These are phyloP conservation scores for Chlorophyllum brunneum DNA, from an alignment of 768 basidiomycete species.

Conservation along the genomic window DNA sequence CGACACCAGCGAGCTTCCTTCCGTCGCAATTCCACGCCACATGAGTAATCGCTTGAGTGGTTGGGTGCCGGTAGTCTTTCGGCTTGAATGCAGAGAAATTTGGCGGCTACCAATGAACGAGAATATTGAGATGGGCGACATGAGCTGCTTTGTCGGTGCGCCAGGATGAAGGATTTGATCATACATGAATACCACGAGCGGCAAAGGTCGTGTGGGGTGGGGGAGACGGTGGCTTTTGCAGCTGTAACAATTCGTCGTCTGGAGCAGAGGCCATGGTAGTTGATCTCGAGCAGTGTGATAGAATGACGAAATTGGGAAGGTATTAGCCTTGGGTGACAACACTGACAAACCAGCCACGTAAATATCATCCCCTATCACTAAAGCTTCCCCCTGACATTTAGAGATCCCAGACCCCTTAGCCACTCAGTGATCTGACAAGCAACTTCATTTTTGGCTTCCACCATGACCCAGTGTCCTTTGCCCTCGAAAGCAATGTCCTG, in stretches of 20 bases:
- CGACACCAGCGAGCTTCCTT: slow-evolving; percentile 75
- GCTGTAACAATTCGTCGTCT: slow-evolving; percentile 51
- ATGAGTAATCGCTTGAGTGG: slow-evolving; percentile 64
- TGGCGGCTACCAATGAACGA: slow-evolving; percentile 48
- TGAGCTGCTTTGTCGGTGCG: slow-evolving; percentile 16
- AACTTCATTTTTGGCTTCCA: slow-evolving; percentile 55
- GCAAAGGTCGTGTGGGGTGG: slow-evolving; percentile 69
- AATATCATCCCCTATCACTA: not conserved
- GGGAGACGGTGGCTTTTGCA: slow-evolving; percentile 65
- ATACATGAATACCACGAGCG: slow-evolving; percentile 72
- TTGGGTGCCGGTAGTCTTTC: slow-evolving; percentile 65
- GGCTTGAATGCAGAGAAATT: slow-evolving; percentile 80
- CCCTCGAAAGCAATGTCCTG: slow-evolving; percentile 51
- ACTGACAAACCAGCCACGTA: not conserved
- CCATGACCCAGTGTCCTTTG: slow-evolving; percentile 67
- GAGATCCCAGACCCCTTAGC: slow-evolving; percentile 33
- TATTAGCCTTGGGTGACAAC: not conserved
- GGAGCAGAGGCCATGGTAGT: slow-evolving; percentile 7
- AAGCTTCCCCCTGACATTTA: slow-evolving; percentile 10
- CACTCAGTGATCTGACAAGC: slow-evolving; percentile 44
- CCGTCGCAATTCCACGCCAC: slow-evolving; percentile 86
- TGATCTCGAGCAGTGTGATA: no score
- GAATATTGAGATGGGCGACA: slow-evolving; percentile 10
- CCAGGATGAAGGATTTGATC: slow-evolving; percentile 20
- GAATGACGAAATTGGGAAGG: no score